Percentiles rank a stretch among this genome's conserved stretches.
Conservation (phyloP, 352 stramenopile genomes). For the Phytophthora colocasiae region DNA sequence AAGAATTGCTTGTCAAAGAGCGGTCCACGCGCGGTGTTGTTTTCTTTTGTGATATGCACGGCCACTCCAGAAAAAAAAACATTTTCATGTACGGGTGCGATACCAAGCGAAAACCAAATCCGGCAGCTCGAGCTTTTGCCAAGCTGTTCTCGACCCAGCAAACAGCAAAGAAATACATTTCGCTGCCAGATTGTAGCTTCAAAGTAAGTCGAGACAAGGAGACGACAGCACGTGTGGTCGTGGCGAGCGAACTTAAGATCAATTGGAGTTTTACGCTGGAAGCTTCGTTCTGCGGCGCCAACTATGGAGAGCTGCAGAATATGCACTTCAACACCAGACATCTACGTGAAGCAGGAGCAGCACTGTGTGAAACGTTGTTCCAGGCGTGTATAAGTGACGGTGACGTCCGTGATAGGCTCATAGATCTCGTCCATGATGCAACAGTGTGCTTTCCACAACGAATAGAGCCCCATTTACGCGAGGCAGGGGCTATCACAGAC, state of each 20-base stretch:
- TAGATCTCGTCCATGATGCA: slow-evolving; percentile 41
- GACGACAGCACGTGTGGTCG: slow-evolving; percentile 82
- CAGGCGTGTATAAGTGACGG: slow-evolving; percentile 47
- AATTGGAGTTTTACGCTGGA: slow-evolving; percentile 88
- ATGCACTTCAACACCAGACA: slow-evolving; percentile 78
- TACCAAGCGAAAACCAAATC: slow-evolving; percentile 87
- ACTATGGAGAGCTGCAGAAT: slow-evolving; percentile 64
- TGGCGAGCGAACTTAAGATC: slow-evolving; percentile 81
- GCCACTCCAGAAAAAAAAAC: slow-evolving; percentile 94
- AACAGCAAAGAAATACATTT: slow-evolving; percentile 72
- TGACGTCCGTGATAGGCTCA: slow-evolving; percentile 41
- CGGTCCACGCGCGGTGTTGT: slow-evolving; percentile 60
- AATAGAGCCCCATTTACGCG: slow-evolving; percentile 49
- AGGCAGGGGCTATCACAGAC: slow-evolving; percentile 34
- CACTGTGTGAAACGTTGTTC: slow-evolving; percentile 62
- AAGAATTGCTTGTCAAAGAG: slow-evolving; percentile 79
- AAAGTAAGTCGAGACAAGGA: slow-evolving; percentile 85
- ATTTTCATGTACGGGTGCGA: slow-evolving; percentile 96
- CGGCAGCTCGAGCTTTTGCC: slow-evolving; percentile 72
- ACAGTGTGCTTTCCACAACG: slow-evolving; percentile 40
- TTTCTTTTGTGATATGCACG: slow-evolving; percentile 93
- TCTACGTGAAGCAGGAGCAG: slow-evolving; percentile 51
- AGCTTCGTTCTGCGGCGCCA: slow-evolving; percentile 87
- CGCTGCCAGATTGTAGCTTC: slow-evolving; percentile 77
- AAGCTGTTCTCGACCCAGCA: slow-evolving; percentile 74